These are phyloP conservation scores for Pachysandra terminalis DNA, from an alignment of 164 flowering plant species.

Conservation along the genomic window DNA sequence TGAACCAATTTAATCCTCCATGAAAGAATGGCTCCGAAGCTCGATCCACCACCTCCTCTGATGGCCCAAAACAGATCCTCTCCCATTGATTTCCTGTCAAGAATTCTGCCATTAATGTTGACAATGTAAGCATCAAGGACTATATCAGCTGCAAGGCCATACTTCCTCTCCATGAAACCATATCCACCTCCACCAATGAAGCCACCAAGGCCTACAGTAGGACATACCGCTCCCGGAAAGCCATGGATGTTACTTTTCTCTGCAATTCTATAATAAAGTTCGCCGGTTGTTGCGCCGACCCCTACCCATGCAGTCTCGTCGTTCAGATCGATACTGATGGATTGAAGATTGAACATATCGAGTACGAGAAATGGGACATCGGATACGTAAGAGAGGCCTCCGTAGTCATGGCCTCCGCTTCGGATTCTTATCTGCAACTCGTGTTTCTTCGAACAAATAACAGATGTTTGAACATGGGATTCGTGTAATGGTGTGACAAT, in stretches of 20 bases:
- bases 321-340: neutral
- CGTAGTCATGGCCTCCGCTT: conserved; percentile 19
- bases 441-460: neutral
- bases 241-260: neutral
- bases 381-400: conserved; percentile 15
- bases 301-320: conserved; percentile 6
- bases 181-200: conserved; percentile 11
- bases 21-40: conserved; percentile 13
- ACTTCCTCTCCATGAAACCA: conserved; percentile 10
- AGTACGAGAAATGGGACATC: conserved; percentile 4
- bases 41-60: conserved; percentile 22
- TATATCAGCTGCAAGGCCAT: conserved; percentile 15
- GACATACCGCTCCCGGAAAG: conserved; percentile 1
- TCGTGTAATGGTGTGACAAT: neutral
- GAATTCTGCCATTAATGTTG: conserved; percentile 8
- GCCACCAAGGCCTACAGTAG: conserved; percentile 7
- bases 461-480: neutral
- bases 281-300: conserved; percentile 10
- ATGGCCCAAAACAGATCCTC: conserved; percentile 29
- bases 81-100: conserved; percentile 21
- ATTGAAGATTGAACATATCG: conserved; percentile 4
- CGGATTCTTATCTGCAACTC: neutral
- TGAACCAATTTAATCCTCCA: conserved; percentile 12
- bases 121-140: conserved; percentile 18
- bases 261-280: conserved; percentile 6